phyloP scores from a whole-genome alignment of 257 asterid species.

The Thymus mandschuricus region DNA sequence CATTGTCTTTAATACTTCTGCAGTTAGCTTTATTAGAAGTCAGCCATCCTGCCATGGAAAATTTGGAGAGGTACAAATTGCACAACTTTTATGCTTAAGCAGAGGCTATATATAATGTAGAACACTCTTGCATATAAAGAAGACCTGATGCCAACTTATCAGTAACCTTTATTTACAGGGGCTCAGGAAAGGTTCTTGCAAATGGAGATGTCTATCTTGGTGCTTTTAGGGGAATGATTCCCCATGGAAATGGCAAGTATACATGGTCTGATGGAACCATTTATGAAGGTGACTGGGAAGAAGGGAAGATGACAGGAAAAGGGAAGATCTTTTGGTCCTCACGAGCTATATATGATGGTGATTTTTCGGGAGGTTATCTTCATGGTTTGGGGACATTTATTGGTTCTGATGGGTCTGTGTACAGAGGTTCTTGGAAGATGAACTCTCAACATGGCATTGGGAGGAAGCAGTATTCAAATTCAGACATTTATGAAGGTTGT shows the following conservation, averaged over 20 bases:
- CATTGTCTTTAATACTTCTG: slow-evolving; percentile 30
- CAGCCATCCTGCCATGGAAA: slow-evolving; percentile 42
- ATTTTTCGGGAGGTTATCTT: slow-evolving; percentile 79
- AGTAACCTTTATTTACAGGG: slow-evolving; percentile 48
- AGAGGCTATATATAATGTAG: slow-evolving; percentile 11
- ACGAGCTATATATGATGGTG: slow-evolving; percentile 83
- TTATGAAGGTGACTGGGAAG: slow-evolving; percentile 91
- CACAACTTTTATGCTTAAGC: slow-evolving; percentile 14
- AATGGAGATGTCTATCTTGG: slow-evolving; percentile 86
- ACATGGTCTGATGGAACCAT: slow-evolving; percentile 85
- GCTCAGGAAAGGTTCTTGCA: slow-evolving; percentile 54
- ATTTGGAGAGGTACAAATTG: slow-evolving; percentile 43
- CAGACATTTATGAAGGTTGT: slow-evolving; percentile 87
- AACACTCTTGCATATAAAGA: background rate
- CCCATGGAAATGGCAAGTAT: slow-evolving; percentile 85
- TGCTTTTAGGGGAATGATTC: slow-evolving; percentile 51
- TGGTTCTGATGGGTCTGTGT: slow-evolving; percentile 77
- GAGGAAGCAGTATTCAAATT: slow-evolving; percentile 73
- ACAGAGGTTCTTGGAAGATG: slow-evolving; percentile 89
- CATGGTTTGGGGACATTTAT: slow-evolving; percentile 81
- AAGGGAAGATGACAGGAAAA: slow-evolving; percentile 92
- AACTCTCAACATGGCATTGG: slow-evolving; percentile 89
- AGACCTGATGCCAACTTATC: slow-evolving; percentile 18
- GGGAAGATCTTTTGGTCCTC: slow-evolving; percentile 85
- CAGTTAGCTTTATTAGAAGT: slow-evolving; percentile 36